Conservation (phyloP, 805 yeast species). For the Kuraishia ogatae region DNA sequence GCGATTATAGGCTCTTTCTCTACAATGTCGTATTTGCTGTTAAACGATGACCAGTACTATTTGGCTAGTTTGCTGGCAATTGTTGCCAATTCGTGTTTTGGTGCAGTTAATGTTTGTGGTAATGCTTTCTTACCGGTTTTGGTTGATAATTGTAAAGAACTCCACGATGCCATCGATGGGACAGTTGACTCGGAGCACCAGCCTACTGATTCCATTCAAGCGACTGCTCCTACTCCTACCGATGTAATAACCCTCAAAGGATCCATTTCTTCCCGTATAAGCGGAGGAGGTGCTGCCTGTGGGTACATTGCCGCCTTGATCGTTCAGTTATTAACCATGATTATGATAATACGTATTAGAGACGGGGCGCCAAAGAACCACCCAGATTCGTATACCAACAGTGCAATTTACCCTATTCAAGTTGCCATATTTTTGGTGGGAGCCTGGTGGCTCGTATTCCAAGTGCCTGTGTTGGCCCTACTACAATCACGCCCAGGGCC, state of each 20-base stretch:
- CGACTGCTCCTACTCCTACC: neutral
- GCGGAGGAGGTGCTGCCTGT: slow-evolving; percentile 63
- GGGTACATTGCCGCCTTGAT: slow-evolving; percentile 65
- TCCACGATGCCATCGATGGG: too few species aligned
- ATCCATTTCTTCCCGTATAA: slow-evolving; percentile 37
- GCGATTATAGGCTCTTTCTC: slow-evolving; percentile 51
- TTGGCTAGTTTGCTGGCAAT: slow-evolving; percentile 46
- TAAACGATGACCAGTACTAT: slow-evolving; percentile 34
- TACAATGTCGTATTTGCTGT: slow-evolving; percentile 35
- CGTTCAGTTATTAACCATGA: slow-evolving; percentile 55
- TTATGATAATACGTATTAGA: slow-evolving; percentile 21
- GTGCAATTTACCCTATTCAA: slow-evolving; percentile 35
- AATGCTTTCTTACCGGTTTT: slow-evolving; percentile 63
- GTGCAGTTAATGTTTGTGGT: slow-evolving; percentile 74
- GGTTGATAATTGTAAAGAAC: slow-evolving; percentile 31
- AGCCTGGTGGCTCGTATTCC: slow-evolving; percentile 70
- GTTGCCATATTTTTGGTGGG: slow-evolving; percentile 59
- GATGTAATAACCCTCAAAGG: slow-evolving; percentile 16
- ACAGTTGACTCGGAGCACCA: too few species aligned
- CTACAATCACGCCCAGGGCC: slow-evolving; percentile 38
- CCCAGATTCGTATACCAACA: slow-evolving; percentile 2
- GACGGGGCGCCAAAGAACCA: slow-evolving; percentile 11
- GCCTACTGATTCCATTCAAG: neutral
- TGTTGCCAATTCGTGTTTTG: slow-evolving; percentile 60
- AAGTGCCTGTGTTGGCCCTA: slow-evolving; percentile 45